phyloP scores from a whole-genome alignment of 2,329 filamentous ascomycete species.

The Clonostachys byssicola region DNA sequence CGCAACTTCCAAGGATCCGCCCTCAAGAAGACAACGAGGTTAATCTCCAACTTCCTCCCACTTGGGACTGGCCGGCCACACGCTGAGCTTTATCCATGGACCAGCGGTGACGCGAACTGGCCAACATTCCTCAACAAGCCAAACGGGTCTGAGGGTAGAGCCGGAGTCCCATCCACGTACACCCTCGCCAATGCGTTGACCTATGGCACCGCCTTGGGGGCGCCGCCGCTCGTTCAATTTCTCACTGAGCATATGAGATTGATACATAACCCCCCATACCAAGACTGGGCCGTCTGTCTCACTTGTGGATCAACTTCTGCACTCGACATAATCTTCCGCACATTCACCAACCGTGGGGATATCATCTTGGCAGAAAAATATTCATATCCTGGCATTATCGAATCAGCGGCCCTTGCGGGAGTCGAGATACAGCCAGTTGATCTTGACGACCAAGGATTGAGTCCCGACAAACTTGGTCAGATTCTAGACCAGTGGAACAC shows the following conservation, averaged over 20 bases:
- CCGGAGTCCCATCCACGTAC: too few species aligned
- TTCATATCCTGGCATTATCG: constrained; percentile 40
- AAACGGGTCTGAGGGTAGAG: too few species aligned
- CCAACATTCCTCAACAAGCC: too few species aligned
- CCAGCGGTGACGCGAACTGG: too few species aligned
- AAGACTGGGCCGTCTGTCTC: constrained; percentile 66
- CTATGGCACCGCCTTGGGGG: constrained; percentile 67
- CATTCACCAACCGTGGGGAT: constrained; percentile 58
- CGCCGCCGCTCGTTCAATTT: constrained; percentile 65
- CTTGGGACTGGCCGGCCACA: too few species aligned
- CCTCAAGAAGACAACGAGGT: too few species aligned
- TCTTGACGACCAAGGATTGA: constrained; percentile 59
- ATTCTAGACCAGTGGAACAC: constrained; percentile 63
- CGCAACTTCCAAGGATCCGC: too few species aligned
- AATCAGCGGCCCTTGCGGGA: constrained; percentile 60
- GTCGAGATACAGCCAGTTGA: constrained; percentile 54
- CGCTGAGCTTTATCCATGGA: too few species aligned
- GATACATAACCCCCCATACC: constrained; percentile 66
- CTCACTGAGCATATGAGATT: constrained; percentile 73
- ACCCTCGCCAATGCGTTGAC: constrained; percentile 54
- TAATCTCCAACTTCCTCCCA: too few species aligned
- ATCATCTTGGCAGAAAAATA: constrained; percentile 66
- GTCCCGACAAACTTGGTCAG: constrained; percentile 44
- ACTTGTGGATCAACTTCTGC: constrained; percentile 65
- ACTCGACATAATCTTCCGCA: constrained; percentile 60